A percentile compares a stretch with the other conserved stretches of the same genome.
These are phyloP conservation scores for Xylaria sp. DNA, from an alignment of 495 filamentous ascomycete genomes.

Conservation along the genomic window DNA sequence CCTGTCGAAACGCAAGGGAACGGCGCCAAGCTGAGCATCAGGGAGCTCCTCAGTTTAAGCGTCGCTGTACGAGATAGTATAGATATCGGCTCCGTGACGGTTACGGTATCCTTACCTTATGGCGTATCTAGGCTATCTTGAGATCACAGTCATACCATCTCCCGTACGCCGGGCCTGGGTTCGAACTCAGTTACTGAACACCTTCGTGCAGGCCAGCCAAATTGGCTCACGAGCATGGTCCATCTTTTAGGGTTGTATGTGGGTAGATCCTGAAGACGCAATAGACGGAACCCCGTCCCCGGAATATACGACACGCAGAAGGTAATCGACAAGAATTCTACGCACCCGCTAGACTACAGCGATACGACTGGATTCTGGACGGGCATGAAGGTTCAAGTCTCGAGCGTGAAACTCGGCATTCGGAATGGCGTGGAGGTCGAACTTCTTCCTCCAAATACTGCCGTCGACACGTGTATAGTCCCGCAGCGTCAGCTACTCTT, in stretches of 20 bases:
- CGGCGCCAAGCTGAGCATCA: not conserved
- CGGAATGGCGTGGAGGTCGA: not conserved
- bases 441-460: not conserved
- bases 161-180: not conserved
- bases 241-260: conserved; percentile 52
- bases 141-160: not conserved
- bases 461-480: not conserved
- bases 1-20: not conserved
- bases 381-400: not conserved
- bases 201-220: conserved; percentile 27
- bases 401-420: not conserved
- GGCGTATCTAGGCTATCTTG: not conserved
- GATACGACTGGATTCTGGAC: not conserved
- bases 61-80: not conserved
- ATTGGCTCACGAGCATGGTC: conserved; percentile 51
- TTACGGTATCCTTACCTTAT: not conserved
- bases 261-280: conserved; percentile 35
- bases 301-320: conserved; percentile 50
- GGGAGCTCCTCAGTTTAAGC: not conserved
- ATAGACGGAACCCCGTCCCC: conserved; percentile 52
- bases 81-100: not conserved
- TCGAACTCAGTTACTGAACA: not conserved
- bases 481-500: not conserved
- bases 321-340: not conserved
- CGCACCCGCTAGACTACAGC: not conserved